Evolutionary conservation across 768 basidiomycete species (phyloP).

Genomic region (Amanita muscaria): DNA sequence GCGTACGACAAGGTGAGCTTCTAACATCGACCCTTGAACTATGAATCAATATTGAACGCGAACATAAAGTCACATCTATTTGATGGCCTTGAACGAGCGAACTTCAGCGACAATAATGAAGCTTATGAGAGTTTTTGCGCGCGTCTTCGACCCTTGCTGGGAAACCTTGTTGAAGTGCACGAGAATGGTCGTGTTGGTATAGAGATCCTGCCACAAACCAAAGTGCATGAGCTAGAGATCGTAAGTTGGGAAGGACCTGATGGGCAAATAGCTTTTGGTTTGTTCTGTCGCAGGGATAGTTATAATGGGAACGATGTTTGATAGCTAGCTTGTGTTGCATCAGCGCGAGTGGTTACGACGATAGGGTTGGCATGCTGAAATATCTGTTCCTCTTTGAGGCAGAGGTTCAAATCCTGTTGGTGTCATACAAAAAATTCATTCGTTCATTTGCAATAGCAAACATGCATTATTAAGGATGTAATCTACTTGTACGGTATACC

Average conservation of each 20-base stretch:
- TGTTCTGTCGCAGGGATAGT: not conserved
- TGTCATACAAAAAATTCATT: too few species aligned
- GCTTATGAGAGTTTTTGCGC: conserved; percentile 29
- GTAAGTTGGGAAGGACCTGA: conserved; percentile 2
- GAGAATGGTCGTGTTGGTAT: conserved; percentile 13
- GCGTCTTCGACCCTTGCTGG: conserved; percentile 37
- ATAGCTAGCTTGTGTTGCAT: too few species aligned
- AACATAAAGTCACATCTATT: conserved; percentile 41
- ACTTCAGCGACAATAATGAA: conserved; percentile 31
- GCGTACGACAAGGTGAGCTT: conserved; percentile 45
- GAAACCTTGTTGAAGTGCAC: conserved; percentile 36
- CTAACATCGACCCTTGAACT: too few species aligned
- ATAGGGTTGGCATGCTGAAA: conserved; percentile 36
- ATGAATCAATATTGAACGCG: too few species aligned
- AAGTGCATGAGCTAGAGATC: conserved; percentile 1
- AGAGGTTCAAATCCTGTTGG: conserved; percentile 7
- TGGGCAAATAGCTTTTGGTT: not conserved
- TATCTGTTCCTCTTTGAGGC: conserved; percentile 8
- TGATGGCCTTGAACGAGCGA: conserved; percentile 32
- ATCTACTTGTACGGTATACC: conserved; percentile 38
- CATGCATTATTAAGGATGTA: too few species aligned
- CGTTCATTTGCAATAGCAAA: too few species aligned
- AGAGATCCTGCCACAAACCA: not conserved
- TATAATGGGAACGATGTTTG: too few species aligned
- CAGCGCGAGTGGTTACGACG: conserved; percentile 73